These are phyloP conservation scores for Dissoconium aciculare DNA, from an alignment of 2,329 filamentous ascomycete genomes.

Conservation along the genomic window DNA sequence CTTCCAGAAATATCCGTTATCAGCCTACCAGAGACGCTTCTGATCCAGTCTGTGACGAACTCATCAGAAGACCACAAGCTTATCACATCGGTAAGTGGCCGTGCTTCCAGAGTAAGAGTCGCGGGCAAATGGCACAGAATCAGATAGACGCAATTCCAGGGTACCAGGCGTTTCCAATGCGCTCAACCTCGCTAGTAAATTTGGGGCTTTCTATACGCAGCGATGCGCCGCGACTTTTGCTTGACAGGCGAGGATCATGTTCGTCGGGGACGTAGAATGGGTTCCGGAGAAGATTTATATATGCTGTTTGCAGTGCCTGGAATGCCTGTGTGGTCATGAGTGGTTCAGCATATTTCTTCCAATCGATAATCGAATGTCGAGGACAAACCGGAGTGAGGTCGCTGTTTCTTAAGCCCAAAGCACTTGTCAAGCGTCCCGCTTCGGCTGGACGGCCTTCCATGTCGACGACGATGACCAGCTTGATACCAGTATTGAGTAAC, in stretches of 20 bases:
- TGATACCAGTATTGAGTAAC: constrained; percentile 89
- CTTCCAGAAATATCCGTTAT: no score
- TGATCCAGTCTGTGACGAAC: no score
- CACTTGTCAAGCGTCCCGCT: constrained; percentile 23
- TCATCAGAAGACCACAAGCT: no score
- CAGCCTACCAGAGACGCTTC: no score
- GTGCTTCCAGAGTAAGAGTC: no score
- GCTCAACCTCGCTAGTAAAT: constrained; percentile 69
- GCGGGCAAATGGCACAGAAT: no score
- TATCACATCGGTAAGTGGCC: no score
- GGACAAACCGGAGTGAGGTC: constrained; percentile 63
- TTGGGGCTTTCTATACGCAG: constrained; percentile 64
- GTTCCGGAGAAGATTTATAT: constrained; percentile 76
- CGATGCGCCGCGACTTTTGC: constrained; percentile 30
- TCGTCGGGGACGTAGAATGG: constrained; percentile 90
- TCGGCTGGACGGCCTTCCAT: constrained; percentile 55
- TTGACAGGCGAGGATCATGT: constrained; percentile 46
- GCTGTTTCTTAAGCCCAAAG: constrained; percentile 62
- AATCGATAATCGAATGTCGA: background rate
- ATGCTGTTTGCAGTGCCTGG: constrained; percentile 80
- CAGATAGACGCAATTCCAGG: constrained; percentile 60
- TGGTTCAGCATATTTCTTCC: background rate
- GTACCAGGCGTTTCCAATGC: constrained; percentile 73
- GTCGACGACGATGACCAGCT: constrained; percentile 80
- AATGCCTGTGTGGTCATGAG: constrained; percentile 55